Percentiles rank a stretch among this genome's conserved stretches.
phyloP scores from a whole-genome alignment of 2,329 filamentous ascomycete species.

The Coniella vitis region DNA sequence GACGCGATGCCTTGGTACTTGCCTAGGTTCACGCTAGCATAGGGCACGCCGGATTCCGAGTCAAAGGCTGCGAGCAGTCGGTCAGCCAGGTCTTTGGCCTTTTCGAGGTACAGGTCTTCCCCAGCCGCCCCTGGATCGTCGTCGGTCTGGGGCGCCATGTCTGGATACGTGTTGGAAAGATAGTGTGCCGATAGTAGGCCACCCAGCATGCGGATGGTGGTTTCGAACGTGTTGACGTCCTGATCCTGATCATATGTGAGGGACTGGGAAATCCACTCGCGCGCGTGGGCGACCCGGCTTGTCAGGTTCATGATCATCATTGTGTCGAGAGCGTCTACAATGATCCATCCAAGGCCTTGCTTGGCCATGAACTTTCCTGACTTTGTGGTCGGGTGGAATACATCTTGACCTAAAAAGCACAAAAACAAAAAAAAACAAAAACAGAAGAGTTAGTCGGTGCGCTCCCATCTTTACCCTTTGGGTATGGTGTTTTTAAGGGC shows the following conservation, averaged over 20 bases:
- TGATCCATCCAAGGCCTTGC: conserved; percentile 93
- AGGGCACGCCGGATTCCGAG: conserved; percentile 78
- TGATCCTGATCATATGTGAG: conserved; percentile 87
- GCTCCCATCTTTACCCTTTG: not conserved
- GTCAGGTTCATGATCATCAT: conserved; percentile 98
- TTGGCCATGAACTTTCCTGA: conserved; percentile 76
- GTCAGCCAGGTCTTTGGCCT: conserved; percentile 87
- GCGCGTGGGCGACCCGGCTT: conserved; percentile 71
- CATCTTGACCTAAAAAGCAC: conserved; percentile 60
- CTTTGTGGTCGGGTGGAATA: conserved; percentile 79
- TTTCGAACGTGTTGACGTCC: conserved; percentile 96
- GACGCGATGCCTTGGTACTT: conserved; percentile 70
- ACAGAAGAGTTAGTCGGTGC: conserved; percentile 23
- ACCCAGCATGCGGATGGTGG: conserved; percentile 94
- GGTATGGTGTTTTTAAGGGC: not conserved
- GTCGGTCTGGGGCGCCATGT: conserved; percentile 67
- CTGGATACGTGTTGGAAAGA: conserved; percentile 74
- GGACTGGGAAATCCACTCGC: conserved; percentile 78
- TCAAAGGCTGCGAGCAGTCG: conserved; percentile 83
- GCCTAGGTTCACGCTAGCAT: conserved; percentile 81
- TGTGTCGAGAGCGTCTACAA: conserved; percentile 91
- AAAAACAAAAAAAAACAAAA: conserved; percentile 2
- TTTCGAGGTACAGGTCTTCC: conserved; percentile 92
- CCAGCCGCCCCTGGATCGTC: conserved; percentile 67
- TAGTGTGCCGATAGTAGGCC: conserved; percentile 91